These are phyloP conservation scores for Pelargonium nanum DNA, from an alignment of 345 rosid genomes.

Conservation along the genomic window DNA sequence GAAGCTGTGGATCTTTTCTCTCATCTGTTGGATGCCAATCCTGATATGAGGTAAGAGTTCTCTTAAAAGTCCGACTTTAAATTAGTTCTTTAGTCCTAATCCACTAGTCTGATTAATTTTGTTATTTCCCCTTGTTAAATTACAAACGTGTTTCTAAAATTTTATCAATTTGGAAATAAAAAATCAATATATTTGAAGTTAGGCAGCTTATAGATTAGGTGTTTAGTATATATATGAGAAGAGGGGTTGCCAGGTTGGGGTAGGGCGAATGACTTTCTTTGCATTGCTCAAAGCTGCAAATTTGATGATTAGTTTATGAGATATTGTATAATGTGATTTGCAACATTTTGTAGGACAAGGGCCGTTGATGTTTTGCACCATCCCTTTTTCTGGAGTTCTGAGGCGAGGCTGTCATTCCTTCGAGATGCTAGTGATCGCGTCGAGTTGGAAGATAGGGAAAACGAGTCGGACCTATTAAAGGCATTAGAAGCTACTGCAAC, in stretches of 20 bases:
- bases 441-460: conserved; percentile 68
- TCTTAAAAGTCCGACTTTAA: neutral
- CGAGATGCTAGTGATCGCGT: conserved; percentile 82
- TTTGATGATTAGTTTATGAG: neutral
- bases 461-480: conserved; percentile 45
- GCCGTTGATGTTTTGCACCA: conserved; percentile 62
- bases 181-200: no score
- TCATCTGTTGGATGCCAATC: conserved; percentile 49
- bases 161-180: no score
- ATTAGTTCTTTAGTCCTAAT: no score
- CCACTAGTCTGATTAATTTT: no score
- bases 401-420: conserved; percentile 68
- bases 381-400: conserved; percentile 86
- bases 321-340: neutral
- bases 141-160: no score
- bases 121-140: no score
- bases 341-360: conserved; percentile 38
- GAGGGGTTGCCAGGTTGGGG: no score
- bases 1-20: conserved; percentile 77
- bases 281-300: neutral
- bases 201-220: no score
- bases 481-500: conserved; percentile 60
- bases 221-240: no score
- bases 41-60: conserved; percentile 56
- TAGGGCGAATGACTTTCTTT: no score